Evolutionary conservation across 202 grass and related monocot genomes (phyloP).

Genomic region (Setaria italica): DNA sequence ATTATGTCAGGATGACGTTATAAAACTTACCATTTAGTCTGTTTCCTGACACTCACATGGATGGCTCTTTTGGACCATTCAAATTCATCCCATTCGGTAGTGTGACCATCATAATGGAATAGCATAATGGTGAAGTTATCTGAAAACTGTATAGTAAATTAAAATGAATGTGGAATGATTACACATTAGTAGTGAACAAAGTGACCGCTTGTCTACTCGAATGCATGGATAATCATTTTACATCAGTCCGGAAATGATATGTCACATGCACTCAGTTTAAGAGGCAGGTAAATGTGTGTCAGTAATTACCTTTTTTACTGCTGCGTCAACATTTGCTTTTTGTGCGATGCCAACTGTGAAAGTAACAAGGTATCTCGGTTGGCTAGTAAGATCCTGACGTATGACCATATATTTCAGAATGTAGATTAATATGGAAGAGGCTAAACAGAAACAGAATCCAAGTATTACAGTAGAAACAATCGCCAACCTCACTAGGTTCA

Average conservation of each 20-base stretch:
- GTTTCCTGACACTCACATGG: constrained; percentile 76
- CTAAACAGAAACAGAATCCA: background rate
- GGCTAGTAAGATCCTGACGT: constrained; percentile 68
- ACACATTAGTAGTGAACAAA: background rate
- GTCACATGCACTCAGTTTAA: background rate
- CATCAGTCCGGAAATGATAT: background rate
- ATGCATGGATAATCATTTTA: constrained; percentile 10
- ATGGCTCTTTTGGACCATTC: constrained; percentile 90
- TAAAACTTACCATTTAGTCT: constrained; percentile 82
- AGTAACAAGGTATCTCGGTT: constrained; percentile 83
- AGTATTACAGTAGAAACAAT: constrained; percentile 30
- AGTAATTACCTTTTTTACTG: constrained; percentile 77
- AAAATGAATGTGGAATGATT: constrained; percentile 31
- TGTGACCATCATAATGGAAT: constrained; percentile 90
- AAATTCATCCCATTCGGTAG: constrained; percentile 95
- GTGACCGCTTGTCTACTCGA: constrained; percentile 2
- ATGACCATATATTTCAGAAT: constrained; percentile 36
- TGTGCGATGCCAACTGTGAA: constrained; percentile 81
- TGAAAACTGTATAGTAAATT: constrained; percentile 75
- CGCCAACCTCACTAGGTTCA: constrained; percentile 82
- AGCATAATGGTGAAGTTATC: constrained; percentile 92
- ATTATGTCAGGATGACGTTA: background rate
- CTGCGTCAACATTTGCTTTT: constrained; percentile 85
- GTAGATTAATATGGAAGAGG: constrained; percentile 23
- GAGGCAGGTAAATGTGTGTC: background rate